A percentile compares a stretch with the other conserved stretches of the same genome.
Evolutionary conservation across 306 rosid genomes (phyloP).

Genomic region (Medicago ruthenica): DNA sequence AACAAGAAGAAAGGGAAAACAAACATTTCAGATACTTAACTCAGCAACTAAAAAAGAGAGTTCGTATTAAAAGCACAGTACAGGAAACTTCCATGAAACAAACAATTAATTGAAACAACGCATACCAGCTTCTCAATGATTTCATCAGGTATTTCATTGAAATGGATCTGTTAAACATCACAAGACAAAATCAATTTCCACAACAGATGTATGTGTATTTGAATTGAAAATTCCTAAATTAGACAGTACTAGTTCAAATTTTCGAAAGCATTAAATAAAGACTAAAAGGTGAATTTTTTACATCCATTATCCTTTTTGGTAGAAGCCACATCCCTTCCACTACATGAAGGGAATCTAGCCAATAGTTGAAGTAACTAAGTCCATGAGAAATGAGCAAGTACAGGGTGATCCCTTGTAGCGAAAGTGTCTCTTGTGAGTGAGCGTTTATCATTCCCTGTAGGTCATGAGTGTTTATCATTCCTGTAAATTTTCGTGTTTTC

Average conservation of each 20-base stretch:
- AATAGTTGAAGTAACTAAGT: background rate
- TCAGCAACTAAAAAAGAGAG: constrained; percentile 15
- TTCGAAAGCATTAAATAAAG: background rate
- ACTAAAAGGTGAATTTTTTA: background rate
- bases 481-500: too few species aligned
- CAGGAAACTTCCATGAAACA: constrained; percentile 33
- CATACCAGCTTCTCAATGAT: constrained; percentile 83
- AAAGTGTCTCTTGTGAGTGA: background rate
- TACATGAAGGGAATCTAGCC: background rate
- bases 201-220: background rate
- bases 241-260: background rate
- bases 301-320: background rate
- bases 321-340: background rate
- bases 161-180: constrained; percentile 73
- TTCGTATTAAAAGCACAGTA: constrained; percentile 8
- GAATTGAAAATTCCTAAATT: constrained; percentile 1
- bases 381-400: background rate
- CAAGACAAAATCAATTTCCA: constrained; percentile 37
- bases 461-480: background rate
- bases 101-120: constrained; percentile 40
- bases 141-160: constrained; percentile 89
- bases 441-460: background rate
- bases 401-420: background rate
- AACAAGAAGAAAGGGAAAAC: constrained; percentile 16
- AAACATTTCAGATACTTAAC: constrained; percentile 12